Evolutionary conservation across 208 protist genomes (phyloP).

Genomic region (Herpetomonas muscarum): DNA sequence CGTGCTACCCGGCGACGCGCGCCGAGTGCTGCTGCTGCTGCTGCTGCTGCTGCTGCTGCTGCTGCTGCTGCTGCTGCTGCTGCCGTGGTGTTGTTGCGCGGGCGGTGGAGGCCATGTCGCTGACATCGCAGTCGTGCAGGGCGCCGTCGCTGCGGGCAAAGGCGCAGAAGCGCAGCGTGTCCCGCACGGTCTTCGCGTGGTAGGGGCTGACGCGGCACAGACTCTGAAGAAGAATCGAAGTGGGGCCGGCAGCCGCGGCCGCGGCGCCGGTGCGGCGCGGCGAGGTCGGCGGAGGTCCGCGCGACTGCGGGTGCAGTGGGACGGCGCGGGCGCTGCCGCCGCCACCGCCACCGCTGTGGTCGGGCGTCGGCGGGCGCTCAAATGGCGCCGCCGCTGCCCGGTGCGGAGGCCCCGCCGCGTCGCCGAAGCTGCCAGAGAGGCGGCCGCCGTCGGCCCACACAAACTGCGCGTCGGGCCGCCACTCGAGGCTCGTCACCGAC

Average conservation of each 20-base stretch:
- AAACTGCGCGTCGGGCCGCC: not conserved
- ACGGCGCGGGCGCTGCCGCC: not conserved
- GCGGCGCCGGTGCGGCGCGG: not conserved
- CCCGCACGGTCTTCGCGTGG: constrained; percentile 22
- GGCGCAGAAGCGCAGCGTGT: constrained; percentile 40
- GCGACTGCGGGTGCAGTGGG: not conserved
- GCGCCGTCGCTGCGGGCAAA: constrained; percentile 18
- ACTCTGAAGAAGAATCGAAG: constrained; percentile 16
- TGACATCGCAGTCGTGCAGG: too few relatives aligned
- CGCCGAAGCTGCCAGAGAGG: too few relatives aligned
- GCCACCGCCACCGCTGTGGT: not conserved
- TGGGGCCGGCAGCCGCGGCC: not conserved
- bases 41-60: not conserved
- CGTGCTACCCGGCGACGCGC: not conserved
- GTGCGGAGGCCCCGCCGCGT: not conserved
- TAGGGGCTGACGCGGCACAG: constrained; percentile 19
- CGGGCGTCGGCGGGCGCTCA: too few relatives aligned
- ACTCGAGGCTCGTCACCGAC: not conserved
- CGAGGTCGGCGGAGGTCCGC: not conserved
- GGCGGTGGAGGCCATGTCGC: too few relatives aligned
- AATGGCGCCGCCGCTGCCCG: not conserved
- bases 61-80: constrained; percentile 1
- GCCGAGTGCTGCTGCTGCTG: constrained; percentile 2
- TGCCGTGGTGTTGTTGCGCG: not conserved
- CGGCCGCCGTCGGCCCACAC: not conserved